These are phyloP conservation scores for Pythium utonaiense DNA, from an alignment of 352 stramenopile genomes.

Conservation along the genomic window DNA sequence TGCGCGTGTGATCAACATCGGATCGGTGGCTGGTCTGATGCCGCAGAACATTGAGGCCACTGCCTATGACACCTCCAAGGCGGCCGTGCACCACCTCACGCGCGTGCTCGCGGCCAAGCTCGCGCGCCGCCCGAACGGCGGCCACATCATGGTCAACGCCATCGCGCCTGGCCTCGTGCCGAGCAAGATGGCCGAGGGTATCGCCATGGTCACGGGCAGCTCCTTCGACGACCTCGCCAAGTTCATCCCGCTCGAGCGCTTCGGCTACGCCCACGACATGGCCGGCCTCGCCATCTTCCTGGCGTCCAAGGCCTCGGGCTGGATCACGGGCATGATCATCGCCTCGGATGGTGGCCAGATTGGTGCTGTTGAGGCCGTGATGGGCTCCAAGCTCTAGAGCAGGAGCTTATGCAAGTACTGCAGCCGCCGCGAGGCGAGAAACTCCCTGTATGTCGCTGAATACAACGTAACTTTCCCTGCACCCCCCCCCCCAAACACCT, in stretches of 20 bases:
- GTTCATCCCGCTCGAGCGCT: slow-evolving; percentile 75
- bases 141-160: slow-evolving; percentile 94
- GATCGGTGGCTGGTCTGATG: slow-evolving; percentile 71
- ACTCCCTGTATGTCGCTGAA: background rate
- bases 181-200: slow-evolving; percentile 85
- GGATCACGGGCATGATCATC: slow-evolving; percentile 91
- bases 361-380: slow-evolving; percentile 37
- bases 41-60: slow-evolving; percentile 87
- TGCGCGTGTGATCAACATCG: slow-evolving; percentile 73
- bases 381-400: slow-evolving; percentile 38
- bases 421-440: background rate
- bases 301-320: slow-evolving; percentile 83
- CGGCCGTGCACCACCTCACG: slow-evolving; percentile 92
- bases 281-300: slow-evolving; percentile 91
- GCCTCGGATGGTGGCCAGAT: slow-evolving; percentile 89
- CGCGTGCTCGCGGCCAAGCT: slow-evolving; percentile 90
- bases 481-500: no score
- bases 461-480: background rate
- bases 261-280: slow-evolving; percentile 90
- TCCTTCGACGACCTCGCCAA: slow-evolving; percentile 58
- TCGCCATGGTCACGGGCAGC: slow-evolving; percentile 47
- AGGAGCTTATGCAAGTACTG: background rate
- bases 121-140: slow-evolving; percentile 62
- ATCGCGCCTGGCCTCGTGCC: slow-evolving; percentile 92
- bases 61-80: slow-evolving; percentile 95